Percentiles rank a stretch among this genome's conserved stretches.
These are phyloP conservation scores for Rhexocercosporidium sp. DNA, from an alignment of 2,329 filamentous ascomycete genomes.

Conservation along the genomic window DNA sequence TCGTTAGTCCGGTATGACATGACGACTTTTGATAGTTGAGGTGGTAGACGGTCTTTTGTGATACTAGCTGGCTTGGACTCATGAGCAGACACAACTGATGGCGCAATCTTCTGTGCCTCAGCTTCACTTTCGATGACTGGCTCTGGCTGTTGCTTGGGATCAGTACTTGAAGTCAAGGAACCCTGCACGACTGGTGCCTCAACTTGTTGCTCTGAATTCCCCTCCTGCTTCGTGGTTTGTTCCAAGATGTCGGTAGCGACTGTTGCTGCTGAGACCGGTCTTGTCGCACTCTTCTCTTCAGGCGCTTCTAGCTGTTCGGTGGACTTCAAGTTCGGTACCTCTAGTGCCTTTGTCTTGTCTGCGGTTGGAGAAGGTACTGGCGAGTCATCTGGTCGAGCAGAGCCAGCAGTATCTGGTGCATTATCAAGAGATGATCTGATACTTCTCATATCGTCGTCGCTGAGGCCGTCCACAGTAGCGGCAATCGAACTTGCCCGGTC, in stretches of 20 bases:
- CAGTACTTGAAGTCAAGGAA: slow-evolving; percentile 33
- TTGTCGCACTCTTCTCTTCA: neutral
- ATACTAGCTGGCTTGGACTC: slow-evolving; percentile 54
- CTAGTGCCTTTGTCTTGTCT: neutral
- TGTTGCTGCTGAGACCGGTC: slow-evolving; percentile 12
- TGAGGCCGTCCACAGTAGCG: slow-evolving; percentile 62
- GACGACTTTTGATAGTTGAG: slow-evolving; percentile 76
- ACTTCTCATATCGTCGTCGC: slow-evolving; percentile 43
- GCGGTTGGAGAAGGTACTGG: neutral
- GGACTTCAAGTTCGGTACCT: neutral
- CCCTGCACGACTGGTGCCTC: slow-evolving; percentile 9
- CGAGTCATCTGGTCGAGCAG: slow-evolving; percentile 17
- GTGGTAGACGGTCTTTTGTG: slow-evolving; percentile 67
- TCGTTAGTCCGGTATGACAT: slow-evolving; percentile 90
- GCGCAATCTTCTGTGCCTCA: slow-evolving; percentile 18
- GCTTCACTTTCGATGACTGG: neutral
- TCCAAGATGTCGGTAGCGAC: slow-evolving; percentile 16
- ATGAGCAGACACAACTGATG: slow-evolving; percentile 48
- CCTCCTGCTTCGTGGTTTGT: neutral
- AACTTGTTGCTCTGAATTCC: neutral
- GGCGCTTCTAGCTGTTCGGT: neutral
- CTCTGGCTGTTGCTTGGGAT: slow-evolving; percentile 29
- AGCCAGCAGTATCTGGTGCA: slow-evolving; percentile 24
- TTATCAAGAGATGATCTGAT: slow-evolving; percentile 33
- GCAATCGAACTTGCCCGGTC: slow-evolving; percentile 58